Evolutionary conservation across 768 basidiomycete genomes (phyloP), one percentile per base, ranked within the genome.

Genomic region (Chalciporus piperatus): DNA sequence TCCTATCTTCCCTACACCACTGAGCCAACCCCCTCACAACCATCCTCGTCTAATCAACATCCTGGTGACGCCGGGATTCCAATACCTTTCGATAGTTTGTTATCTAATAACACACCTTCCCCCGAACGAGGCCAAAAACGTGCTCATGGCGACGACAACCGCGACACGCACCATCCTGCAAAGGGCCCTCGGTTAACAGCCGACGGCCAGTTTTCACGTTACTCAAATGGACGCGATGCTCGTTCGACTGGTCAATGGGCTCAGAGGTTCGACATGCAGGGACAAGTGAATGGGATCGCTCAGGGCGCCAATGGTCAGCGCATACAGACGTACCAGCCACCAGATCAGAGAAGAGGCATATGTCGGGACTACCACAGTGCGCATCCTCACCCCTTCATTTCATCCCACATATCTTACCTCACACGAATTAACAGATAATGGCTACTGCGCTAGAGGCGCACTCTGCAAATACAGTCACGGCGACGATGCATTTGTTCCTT

Each of bases 291-390:
- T 58, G 68, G 64, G 28, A 55, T 60, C 27, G 56, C 52, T 41
- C 58, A 55, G 38, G 59, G 61, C 25, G 48, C 61, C 52, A 77
- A 76, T 52, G 74, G 74, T 9, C 73, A 83, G 55, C 77, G 75
- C 25, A 74, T 76, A 30, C 82, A 80, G 58, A 74, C 75, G 6
- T 89, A 90, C 61, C 81, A 80, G 48, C 85, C 85, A 27, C 85
- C 83, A 61, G 87, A 86, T 57, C 84, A 83, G 64, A 81, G 81
- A 55, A 79, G 84, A 57, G 89, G 89, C 12, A 80, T 87, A 55
- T 98, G 94, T 73, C 81, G 88, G 53, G 93, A 98, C 70, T 98
- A 96, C 67, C 84, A 95, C 69, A 91, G 95, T 95, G 64, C 64
- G 94, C 79, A 35, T 43, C 43, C 40, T 22, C 35, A 37, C 16